A percentile compares a stretch with the other conserved stretches of the same genome.
phyloP scores from a whole-genome alignment of 2,329 filamentous ascomycete genomes.

The Colletotrichum coccodes region DNA sequence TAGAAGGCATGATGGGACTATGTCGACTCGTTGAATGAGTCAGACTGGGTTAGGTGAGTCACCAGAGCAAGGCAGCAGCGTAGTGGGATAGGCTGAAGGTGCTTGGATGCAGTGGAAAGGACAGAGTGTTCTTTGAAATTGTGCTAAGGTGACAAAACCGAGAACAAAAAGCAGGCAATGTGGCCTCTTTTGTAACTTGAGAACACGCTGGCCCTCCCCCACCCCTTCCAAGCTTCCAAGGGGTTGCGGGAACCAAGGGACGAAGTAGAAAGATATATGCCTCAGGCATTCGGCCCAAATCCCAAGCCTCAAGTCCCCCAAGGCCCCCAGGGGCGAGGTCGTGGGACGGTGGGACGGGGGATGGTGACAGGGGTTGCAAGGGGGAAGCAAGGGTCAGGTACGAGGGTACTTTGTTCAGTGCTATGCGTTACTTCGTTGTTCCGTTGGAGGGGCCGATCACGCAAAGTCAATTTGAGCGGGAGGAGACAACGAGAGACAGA shows the following conservation, averaged over 20 bases:
- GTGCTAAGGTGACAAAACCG: neutral
- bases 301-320: neutral
- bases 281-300: conserved; percentile 17
- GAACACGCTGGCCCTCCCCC: conserved; percentile 29
- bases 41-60: conserved; percentile 30
- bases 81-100: neutral
- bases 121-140: conserved; percentile 29
- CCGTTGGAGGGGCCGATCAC: conserved; percentile 13
- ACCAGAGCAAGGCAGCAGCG: conserved; percentile 22
- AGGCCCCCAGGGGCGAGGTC: neutral
- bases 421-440: too few species aligned
- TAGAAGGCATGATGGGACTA: conserved; percentile 36
- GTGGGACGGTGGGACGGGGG: neutral
- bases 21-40: conserved; percentile 40
- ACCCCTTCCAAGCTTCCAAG: conserved; percentile 2
- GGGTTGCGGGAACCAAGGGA: conserved; percentile 16
- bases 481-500: neutral
- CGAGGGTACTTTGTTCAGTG: conserved; percentile 4
- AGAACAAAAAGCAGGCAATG: conserved; percentile 14
- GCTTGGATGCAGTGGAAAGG: conserved; percentile 5
- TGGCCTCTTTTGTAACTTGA: conserved; percentile 36
- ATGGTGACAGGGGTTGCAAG: neutral
- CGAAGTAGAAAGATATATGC: neutral
- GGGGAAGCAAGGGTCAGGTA: conserved; percentile 3
- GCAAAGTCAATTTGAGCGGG: conserved; percentile 12